Evolutionary conservation across 768 basidiomycete species (phyloP).

Genomic region (Kwoniella botswanensis): DNA sequence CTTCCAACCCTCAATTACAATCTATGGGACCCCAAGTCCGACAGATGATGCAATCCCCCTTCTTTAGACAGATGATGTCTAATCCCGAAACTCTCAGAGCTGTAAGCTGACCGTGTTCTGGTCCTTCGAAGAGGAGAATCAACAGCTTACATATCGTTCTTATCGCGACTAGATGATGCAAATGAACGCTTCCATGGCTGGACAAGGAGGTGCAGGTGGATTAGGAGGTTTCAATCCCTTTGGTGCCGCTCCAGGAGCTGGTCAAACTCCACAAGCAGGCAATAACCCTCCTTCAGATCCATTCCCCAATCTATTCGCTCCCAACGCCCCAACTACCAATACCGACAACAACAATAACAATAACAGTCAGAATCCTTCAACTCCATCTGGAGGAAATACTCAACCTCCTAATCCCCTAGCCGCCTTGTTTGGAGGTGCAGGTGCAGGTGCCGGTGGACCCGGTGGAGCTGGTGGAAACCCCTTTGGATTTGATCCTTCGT

Average conservation of each 20-base stretch:
- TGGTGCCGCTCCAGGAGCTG: conserved; percentile 21
- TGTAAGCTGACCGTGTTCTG: conserved; percentile 24
- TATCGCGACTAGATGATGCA: conserved; percentile 56
- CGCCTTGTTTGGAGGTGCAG: conserved; percentile 29
- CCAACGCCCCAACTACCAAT: conserved; percentile 21
- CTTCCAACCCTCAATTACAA: conserved; percentile 75
- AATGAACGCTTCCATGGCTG: conserved; percentile 49
- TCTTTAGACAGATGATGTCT: conserved; percentile 71
- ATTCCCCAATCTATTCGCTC: conserved; percentile 52
- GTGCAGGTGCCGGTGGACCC: conserved; percentile 35
- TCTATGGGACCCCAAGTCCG: conserved; percentile 80
- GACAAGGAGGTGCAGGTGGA: conserved; percentile 39
- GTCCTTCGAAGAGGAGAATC: not conserved
- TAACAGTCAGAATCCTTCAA: not conserved
- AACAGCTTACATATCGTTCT: conserved; percentile 16
- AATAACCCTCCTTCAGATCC: conserved; percentile 28
- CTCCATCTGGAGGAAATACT: conserved; percentile 13
- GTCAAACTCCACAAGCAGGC: conserved; percentile 14
- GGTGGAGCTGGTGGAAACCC: conserved; percentile 37
- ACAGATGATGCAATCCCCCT: conserved; percentile 70
- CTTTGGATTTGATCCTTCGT: conserved; percentile 33
- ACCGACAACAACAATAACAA: not conserved
- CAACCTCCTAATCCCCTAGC: conserved; percentile 35
- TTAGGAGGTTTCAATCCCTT: conserved; percentile 28
- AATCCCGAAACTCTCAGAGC: conserved; percentile 50